Percentiles rank a stretch among this genome's conserved stretches.
phyloP scores from a whole-genome alignment of 116 monocot species.

The Iris pallida region DNA sequence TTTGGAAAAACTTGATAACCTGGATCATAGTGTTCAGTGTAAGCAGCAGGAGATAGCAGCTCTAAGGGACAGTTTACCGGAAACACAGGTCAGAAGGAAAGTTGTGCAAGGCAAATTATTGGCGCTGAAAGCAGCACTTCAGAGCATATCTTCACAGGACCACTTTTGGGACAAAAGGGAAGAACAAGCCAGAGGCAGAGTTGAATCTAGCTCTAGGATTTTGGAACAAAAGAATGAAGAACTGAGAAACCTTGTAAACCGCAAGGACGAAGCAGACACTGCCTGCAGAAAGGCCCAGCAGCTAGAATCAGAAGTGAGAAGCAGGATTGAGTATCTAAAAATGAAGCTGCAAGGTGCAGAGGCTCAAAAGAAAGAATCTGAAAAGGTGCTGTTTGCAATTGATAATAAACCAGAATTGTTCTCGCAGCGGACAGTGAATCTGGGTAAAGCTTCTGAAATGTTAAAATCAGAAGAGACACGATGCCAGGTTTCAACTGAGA shows the following conservation, averaged over 20 bases:
- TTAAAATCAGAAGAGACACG: conserved; percentile 77
- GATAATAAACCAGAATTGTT: conserved; percentile 28
- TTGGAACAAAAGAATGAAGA: conserved; percentile 58
- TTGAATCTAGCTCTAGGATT: conserved; percentile 19
- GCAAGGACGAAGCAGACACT: conserved; percentile 31
- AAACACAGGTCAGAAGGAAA: conserved; percentile 29
- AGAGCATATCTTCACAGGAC: conserved; percentile 30
- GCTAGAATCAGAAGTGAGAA: conserved; percentile 47
- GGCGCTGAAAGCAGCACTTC: conserved; percentile 26
- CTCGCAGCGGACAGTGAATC: conserved; percentile 12
- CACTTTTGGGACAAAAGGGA: conserved; percentile 47
- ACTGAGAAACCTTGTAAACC: conserved; percentile 24
- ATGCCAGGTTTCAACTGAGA: conserved; percentile 43
- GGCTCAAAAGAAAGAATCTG: conserved; percentile 43
- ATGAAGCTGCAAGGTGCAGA: conserved; percentile 44
- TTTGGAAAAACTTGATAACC: conserved; percentile 13
- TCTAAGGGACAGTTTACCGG: conserved; percentile 22
- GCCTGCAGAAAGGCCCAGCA: conserved; percentile 28
- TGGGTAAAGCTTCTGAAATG: conserved; percentile 74
- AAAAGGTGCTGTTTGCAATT: conserved; percentile 70
- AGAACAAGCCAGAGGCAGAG: conserved; percentile 24
- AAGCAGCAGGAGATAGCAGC: conserved; percentile 37
- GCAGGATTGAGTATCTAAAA: conserved; percentile 39
- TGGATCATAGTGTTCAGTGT: conserved; percentile 20
- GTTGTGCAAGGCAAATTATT: conserved; percentile 39